Evolutionary conservation across 2,329 filamentous ascomycete species (phyloP), one percentile per base, ranked within the genome.

Genomic region (Oidium heveae): DNA sequence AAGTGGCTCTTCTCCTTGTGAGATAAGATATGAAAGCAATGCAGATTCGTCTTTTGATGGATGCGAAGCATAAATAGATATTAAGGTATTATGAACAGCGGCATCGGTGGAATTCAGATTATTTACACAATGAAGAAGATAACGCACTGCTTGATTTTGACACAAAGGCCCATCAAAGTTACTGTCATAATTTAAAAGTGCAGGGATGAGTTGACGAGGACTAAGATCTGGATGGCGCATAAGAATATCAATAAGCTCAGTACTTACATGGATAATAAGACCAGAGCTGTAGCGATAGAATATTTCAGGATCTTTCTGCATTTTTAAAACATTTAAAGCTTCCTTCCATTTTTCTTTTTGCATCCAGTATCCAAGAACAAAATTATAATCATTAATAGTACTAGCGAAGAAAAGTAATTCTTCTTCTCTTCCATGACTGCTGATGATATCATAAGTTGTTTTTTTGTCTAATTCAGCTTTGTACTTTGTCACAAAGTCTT

Each of bases 231-330:
- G 74, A 64, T 96, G 89, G 37, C 91, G 79, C 84, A 94, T 95
- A 63, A 98, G 70, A 36, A 98, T 87, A 61, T 98, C 89, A n/a
- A 96, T 84, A 24, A 94, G 72, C 54, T 94, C 88, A 6, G 82
- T 76, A 0, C 89, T 79, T 3, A 81, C 81, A 64, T 95, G 85
- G 16, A 80, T 82, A 83, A 98, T 94, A 51, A 98, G 75, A n/a
- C 96, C 88, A 63, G 83, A 94, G 70, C 86, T 91, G 67, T 96
- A 95, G 58, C 86, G 83, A 71, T 96, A 96, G 68, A 96, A 98
- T 49, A 94, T 85, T 53, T 94, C 86, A 0, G 86, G 78, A 53
- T 94, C 84, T 5, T 82, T 94, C 68, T 98, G 91, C 67, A 84
- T 87, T 70, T 95, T 94, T 54, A 98, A 73, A 43, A 96, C 87